A percentile compares a stretch with the other conserved stretches of the same genome.
phyloP scores from a whole-genome alignment of 352 stramenopile genomes.

The Pythium pyrilobum region DNA sequence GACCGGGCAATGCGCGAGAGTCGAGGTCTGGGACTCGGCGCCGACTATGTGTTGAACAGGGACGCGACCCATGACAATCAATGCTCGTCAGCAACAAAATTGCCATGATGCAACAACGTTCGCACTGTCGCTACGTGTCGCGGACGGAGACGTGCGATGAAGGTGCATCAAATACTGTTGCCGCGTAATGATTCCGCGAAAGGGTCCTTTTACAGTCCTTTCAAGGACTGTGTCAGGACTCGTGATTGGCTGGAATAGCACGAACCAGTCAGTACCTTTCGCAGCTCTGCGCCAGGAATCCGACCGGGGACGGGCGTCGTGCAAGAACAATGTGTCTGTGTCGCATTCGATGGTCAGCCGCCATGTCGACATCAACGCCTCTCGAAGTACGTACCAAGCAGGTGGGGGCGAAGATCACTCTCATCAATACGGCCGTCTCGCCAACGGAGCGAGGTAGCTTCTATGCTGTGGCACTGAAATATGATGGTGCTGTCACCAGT shows the following conservation, averaged over 20 bases:
- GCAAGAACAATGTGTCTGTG: not conserved
- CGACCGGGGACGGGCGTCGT: not conserved
- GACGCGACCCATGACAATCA: conserved; percentile 2
- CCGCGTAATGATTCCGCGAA: not conserved
- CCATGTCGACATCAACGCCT: not conserved
- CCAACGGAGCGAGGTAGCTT: too few relatives aligned
- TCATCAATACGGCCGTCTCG: too few relatives aligned
- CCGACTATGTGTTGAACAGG: not conserved
- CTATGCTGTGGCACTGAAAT: too few relatives aligned
- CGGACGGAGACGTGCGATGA: not conserved
- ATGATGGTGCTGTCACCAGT: too few relatives aligned
- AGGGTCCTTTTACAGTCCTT: too few relatives aligned
- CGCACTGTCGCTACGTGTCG: conserved; percentile 14
- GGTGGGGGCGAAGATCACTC: too few relatives aligned
- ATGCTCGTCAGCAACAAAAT: conserved; percentile 10
- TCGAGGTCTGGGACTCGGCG: conserved; percentile 9
- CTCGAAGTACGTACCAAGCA: too few relatives aligned
- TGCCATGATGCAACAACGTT: conserved; percentile 3
- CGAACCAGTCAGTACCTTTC: not conserved
- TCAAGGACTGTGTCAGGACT: not conserved
- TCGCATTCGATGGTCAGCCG: not conserved
- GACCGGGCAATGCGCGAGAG: conserved; percentile 7
- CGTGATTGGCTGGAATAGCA: conserved; percentile 6
- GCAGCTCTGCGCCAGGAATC: not conserved
- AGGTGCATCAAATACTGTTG: not conserved